A percentile compares a stretch with the other conserved stretches of the same genome.
Conservation (phyloP, 1,284 basidiomycete species). For the Boletus subluridellus region DNA sequence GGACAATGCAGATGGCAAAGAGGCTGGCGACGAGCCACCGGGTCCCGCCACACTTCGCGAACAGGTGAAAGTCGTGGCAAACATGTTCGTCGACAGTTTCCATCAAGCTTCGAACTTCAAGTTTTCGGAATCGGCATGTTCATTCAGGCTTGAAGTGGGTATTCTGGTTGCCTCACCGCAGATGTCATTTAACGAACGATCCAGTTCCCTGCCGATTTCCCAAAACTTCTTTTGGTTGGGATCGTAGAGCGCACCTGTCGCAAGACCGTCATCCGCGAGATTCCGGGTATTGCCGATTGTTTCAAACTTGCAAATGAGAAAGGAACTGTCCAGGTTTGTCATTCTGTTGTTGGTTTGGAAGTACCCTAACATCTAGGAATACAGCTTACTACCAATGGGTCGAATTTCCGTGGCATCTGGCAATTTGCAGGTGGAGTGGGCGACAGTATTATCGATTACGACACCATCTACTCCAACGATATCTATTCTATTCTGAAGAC, state of each 20-base stretch:
- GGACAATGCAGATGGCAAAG: slow-evolving; percentile 33
- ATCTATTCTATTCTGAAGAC: slow-evolving; percentile 89
- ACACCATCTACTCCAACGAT: slow-evolving; percentile 91
- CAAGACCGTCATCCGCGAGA: slow-evolving; percentile 83
- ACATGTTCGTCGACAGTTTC: slow-evolving; percentile 52
- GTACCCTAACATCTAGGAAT: slow-evolving; percentile 4
- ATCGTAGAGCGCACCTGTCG: slow-evolving; percentile 85
- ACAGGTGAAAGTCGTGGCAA: slow-evolving; percentile 45
- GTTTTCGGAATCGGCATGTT: slow-evolving; percentile 73
- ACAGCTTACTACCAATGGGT: slow-evolving; percentile 83
- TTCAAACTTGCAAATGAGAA: slow-evolving; percentile 58
- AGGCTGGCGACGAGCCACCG: slow-evolving; percentile 37
- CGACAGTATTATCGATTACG: slow-evolving; percentile 73
- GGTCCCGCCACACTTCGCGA: slow-evolving; percentile 39
- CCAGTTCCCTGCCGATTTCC: slow-evolving; percentile 68
- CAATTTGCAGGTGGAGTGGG: slow-evolving; percentile 66
- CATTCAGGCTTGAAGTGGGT: slow-evolving; percentile 79
- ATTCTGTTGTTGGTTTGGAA: not conserved
- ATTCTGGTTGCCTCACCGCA: not conserved
- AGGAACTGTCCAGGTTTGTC: slow-evolving; percentile 50
- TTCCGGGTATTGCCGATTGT: slow-evolving; percentile 80
- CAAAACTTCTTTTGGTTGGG: slow-evolving; percentile 89
- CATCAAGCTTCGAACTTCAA: slow-evolving; percentile 65
- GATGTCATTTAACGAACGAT: slow-evolving; percentile 1
- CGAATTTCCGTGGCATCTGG: slow-evolving; percentile 93